Conservation (phyloP, 2,329 filamentous ascomycete species). For the Basipetospora sp. region DNA sequence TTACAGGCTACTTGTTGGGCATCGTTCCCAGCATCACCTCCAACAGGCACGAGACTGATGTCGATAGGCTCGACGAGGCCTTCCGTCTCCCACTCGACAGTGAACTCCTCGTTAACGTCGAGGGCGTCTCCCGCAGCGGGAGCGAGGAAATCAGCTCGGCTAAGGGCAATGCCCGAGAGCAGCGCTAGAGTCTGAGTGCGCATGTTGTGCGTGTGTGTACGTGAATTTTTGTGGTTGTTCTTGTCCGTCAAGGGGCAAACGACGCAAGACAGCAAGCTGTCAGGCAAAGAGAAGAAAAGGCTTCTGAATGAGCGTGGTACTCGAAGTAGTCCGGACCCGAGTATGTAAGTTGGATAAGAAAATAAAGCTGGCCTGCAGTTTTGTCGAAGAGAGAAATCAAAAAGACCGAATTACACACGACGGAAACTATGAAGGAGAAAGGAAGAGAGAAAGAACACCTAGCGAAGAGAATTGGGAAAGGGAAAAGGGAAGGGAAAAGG, state of each 20-base stretch:
- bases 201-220: constrained; percentile 3
- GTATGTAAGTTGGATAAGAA: constrained; percentile 2
- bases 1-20: constrained; percentile 4
- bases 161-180: constrained; percentile 5
- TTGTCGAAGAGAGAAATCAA: background rate
- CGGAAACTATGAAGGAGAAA: background rate
- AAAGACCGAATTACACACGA: background rate
- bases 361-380: constrained; percentile 6
- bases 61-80: constrained; percentile 3
- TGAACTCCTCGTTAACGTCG: constrained; percentile 1
- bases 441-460: constrained; percentile 2
- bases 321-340: constrained; percentile 5
- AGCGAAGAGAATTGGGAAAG: background rate
- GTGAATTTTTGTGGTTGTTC: too few relatives aligned
- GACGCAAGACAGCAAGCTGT: constrained; percentile 3
- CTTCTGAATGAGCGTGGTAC: too few relatives aligned
- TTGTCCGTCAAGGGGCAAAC: background rate
- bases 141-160: constrained; percentile 1
- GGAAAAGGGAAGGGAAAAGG: background rate
- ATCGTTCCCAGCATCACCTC: background rate
- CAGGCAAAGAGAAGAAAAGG: too few relatives aligned
- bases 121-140: background rate
- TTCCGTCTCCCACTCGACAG: constrained; percentile 2
- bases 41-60: constrained; percentile 1
- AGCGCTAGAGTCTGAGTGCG: constrained; percentile 4